Conservation (phyloP, 2,329 filamentous ascomycete genomes). For the Aspergillus piperis region DNA sequence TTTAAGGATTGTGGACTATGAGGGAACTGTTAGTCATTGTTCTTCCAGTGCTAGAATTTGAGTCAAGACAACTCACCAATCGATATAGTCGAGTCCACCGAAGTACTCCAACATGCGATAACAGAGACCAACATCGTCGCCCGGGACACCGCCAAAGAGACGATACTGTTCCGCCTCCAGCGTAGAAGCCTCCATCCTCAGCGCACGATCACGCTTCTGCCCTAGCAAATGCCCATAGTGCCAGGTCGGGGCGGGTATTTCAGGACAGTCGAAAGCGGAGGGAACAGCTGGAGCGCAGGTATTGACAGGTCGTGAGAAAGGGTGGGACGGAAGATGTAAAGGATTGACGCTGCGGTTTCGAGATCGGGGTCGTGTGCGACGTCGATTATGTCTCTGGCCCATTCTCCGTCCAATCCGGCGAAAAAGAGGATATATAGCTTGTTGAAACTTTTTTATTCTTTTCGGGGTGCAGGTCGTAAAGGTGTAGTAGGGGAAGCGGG, state of each 20-base stretch:
- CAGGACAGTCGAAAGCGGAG: constrained; percentile 25
- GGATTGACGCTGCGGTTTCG: constrained; percentile 34
- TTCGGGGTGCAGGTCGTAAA: background rate
- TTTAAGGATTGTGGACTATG: constrained; percentile 19
- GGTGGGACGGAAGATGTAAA: constrained; percentile 21
- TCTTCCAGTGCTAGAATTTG: too few relatives aligned
- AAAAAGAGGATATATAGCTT: constrained; percentile 8
- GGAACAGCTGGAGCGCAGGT: constrained; percentile 10
- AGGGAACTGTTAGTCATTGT: background rate
- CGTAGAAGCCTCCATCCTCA: constrained; percentile 31
- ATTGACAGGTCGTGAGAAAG: constrained; percentile 21
- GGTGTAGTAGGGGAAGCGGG: background rate
- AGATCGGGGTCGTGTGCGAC: constrained; percentile 46
- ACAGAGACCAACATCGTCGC: constrained; percentile 48
- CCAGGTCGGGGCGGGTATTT: constrained; percentile 42
- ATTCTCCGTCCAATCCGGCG: constrained; percentile 30
- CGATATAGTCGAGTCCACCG: constrained; percentile 51
- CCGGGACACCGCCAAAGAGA: constrained; percentile 48
- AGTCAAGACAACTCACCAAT: constrained; percentile 36
- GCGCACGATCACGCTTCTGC: constrained; percentile 39
- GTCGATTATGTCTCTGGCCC: constrained; percentile 51
- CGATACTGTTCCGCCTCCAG: constrained; percentile 47
- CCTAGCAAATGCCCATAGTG: constrained; percentile 44
- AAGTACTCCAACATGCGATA: constrained; percentile 54
- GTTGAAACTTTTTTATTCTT: constrained; percentile 6